These are phyloP conservation scores for Sphagnum fallax DNA, from an alignment of 228 moss, liverwort and hornwort genomes.

Conservation along the genomic window DNA sequence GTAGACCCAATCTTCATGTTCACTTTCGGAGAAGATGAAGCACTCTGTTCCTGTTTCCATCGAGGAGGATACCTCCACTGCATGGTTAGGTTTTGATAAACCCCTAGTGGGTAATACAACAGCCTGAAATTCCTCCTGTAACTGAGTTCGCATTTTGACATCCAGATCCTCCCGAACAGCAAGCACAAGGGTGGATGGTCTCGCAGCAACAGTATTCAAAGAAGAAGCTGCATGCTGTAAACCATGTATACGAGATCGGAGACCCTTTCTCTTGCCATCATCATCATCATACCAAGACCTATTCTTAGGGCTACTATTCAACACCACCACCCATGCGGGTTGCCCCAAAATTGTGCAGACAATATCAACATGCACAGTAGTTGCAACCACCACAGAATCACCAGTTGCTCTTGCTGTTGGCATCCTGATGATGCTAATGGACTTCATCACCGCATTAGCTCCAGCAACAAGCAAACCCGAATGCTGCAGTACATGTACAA, in stretches of 20 bases:
- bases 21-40: conserved; percentile 47
- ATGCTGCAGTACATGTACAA: conserved; percentile 53
- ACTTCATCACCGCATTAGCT: conserved; percentile 69
- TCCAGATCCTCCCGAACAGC: conserved; percentile 58
- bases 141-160: conserved; percentile 48
- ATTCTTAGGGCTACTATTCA: conserved; percentile 56
- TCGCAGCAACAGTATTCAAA: conserved; percentile 31
- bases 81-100: background rate
- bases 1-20: conserved; percentile 79
- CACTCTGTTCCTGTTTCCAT: conserved; percentile 6
- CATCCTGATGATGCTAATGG: conserved; percentile 28
- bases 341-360: conserved; percentile 62
- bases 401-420: conserved; percentile 1
- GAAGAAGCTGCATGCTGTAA: conserved; percentile 48
- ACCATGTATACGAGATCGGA: conserved; percentile 40
- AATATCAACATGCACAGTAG: conserved; percentile 69
- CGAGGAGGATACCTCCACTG: conserved; percentile 2
- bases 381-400: conserved; percentile 2
- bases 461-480: conserved; percentile 50
- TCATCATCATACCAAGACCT: conserved; percentile 53
- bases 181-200: conserved; percentile 63
- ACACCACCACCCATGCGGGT: conserved; percentile 73
- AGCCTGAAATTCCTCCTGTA: conserved; percentile 55
- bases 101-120: conserved; percentile 9
- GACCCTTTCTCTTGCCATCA: conserved; percentile 35